Conservation (phyloP, 2,329 filamentous ascomycete genomes). For the Colletotrichum ledebouriae region DNA sequence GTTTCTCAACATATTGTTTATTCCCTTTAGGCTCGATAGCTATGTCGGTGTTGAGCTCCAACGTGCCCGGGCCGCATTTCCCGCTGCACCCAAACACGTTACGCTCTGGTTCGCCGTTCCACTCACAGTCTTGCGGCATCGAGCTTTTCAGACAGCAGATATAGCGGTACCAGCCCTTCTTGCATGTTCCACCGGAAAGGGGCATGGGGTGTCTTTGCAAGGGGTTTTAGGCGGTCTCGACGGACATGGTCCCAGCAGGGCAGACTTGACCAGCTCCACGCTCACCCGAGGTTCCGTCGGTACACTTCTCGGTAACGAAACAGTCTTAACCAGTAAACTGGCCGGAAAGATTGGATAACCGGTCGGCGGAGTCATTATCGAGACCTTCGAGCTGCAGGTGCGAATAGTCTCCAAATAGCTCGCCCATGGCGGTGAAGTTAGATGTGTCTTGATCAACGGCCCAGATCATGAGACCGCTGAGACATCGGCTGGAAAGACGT, state of each 20-base stretch:
- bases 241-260: conserved; percentile 41
- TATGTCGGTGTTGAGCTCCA: conserved; percentile 41
- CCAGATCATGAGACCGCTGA: conserved; percentile 48
- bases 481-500: conserved; percentile 40
- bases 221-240: conserved; percentile 34
- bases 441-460: conserved; percentile 47
- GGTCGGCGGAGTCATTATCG: conserved; percentile 18
- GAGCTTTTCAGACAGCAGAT: conserved; percentile 48
- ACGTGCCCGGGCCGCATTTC: conserved; percentile 39
- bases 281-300: conserved; percentile 43
- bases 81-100: conserved; percentile 20
- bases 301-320: conserved; percentile 46
- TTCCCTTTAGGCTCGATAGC: conserved; percentile 39
- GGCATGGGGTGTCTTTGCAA: conserved; percentile 3
- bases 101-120: conserved; percentile 44
- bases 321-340: conserved; percentile 48
- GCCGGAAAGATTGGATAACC: conserved; percentile 42
- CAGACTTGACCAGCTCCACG: conserved; percentile 44
- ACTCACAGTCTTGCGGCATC: conserved; percentile 48
- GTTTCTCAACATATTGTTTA: too few relatives aligned
- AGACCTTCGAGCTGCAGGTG: conserved; percentile 12
- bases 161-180: conserved; percentile 46
- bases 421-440: conserved; percentile 44
- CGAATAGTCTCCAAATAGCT: conserved; percentile 43
- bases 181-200: conserved; percentile 32